Evolutionary conservation across 2,329 filamentous ascomycete species (phyloP).

Genomic region (Alternaria brassicae): DNA sequence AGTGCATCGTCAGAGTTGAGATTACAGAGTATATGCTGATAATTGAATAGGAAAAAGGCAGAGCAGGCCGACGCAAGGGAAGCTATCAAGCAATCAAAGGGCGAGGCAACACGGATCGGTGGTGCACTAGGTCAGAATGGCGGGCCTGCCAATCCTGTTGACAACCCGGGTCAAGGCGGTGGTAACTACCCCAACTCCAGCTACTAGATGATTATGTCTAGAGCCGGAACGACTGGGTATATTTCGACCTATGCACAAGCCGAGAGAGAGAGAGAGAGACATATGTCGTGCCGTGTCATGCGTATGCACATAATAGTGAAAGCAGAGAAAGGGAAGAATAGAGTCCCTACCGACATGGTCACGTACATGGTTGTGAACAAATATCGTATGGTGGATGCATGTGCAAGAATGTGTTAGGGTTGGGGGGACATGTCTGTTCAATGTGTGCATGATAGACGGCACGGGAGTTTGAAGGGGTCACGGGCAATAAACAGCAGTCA

Average conservation of each 20-base stretch:
- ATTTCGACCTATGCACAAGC: rapidly evolving
- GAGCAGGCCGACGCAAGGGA: slow-evolving; percentile 56
- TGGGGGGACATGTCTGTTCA: neutral
- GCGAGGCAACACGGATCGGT: slow-evolving; percentile 48
- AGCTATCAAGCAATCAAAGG: slow-evolving; percentile 50
- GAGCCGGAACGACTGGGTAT: neutral
- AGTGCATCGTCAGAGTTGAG: neutral
- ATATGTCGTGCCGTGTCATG: neutral
- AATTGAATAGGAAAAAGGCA: slow-evolving; percentile 54
- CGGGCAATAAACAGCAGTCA: neutral
- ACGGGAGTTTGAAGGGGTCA: too few species aligned
- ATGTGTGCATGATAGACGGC: neutral
- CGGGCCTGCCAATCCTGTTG: slow-evolving; percentile 53
- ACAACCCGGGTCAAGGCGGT: slow-evolving; percentile 18
- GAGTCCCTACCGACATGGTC: neutral
- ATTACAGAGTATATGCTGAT: slow-evolving; percentile 11
- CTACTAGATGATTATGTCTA: slow-evolving; percentile 5
- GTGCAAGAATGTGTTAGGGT: neutral
- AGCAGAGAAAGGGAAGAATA: neutral
- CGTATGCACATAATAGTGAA: neutral
- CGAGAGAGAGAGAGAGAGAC: too few species aligned
- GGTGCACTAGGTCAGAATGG: slow-evolving; percentile 56
- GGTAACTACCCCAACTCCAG: slow-evolving; percentile 36
- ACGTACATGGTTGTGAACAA: neutral
- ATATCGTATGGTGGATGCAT: neutral